phyloP scores from a whole-genome alignment of 306 rosid species.

The Leucaena leucocephala region DNA sequence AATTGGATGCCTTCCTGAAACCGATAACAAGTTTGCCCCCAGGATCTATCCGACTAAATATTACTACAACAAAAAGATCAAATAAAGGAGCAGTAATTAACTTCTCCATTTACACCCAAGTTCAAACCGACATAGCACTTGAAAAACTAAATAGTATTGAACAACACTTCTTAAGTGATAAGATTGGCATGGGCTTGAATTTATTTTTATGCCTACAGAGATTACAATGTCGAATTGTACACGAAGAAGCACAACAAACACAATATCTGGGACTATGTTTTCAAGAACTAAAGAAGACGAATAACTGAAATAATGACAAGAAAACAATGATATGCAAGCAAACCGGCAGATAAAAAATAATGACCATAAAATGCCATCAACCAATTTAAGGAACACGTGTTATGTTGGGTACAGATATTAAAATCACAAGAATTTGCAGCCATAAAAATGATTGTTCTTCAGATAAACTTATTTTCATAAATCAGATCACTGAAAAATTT shows the following conservation, averaged over 20 bases:
- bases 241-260: constrained; percentile 2
- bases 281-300: background rate
- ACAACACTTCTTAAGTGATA: background rate
- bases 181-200: background rate
- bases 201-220: constrained; percentile 1
- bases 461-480: background rate
- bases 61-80: constrained; percentile 57
- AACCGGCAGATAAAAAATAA: background rate
- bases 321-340: background rate
- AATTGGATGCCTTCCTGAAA: constrained; percentile 76
- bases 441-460: background rate
- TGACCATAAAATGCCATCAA: background rate
- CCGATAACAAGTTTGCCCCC: constrained; percentile 93
- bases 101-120: constrained; percentile 4
- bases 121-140: background rate
- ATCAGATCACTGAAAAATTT: background rate
- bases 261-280: background rate
- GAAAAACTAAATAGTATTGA: background rate
- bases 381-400: background rate
- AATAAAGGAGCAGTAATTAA: constrained; percentile 14
- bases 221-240: background rate
- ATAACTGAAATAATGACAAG: background rate
- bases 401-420: background rate
- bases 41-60: constrained; percentile 94
- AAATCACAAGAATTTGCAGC: constrained; percentile 7